These are phyloP conservation scores for Aspergillus tamarii DNA, from an alignment of 2,329 filamentous ascomycete species.

Conservation along the genomic window DNA sequence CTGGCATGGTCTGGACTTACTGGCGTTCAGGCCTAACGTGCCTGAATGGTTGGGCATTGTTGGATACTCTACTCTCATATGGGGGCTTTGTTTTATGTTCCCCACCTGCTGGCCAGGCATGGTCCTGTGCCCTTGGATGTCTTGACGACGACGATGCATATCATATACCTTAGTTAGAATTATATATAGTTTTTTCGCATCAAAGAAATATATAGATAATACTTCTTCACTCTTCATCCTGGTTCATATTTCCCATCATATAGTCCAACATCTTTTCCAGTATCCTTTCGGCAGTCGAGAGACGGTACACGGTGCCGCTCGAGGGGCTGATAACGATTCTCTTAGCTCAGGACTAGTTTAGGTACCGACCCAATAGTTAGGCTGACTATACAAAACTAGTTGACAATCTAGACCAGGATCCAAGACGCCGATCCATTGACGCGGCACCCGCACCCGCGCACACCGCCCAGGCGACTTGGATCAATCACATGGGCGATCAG, in stretches of 20 bases:
- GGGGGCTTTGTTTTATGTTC: constrained; percentile 3
- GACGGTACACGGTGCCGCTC: not conserved
- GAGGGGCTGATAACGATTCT: not conserved
- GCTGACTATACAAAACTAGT: constrained; percentile 11
- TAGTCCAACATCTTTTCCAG: too few relatives aligned
- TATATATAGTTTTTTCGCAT: not conserved
- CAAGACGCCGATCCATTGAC: constrained; percentile 10
- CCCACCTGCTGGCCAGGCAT: constrained; percentile 14
- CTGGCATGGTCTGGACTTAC: constrained; percentile 15
- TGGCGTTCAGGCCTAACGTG: constrained; percentile 14
- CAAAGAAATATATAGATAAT: constrained; percentile 1
- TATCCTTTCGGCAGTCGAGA: too few relatives aligned
- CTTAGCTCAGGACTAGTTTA: constrained; percentile 1
- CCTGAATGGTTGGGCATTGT: constrained; percentile 20
- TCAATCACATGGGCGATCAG: constrained; percentile 14
- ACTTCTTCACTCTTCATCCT: not conserved
- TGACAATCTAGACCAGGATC: constrained; percentile 10
- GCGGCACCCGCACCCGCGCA: constrained; percentile 6
- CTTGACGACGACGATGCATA: constrained; percentile 10
- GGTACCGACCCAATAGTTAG: constrained; percentile 10
- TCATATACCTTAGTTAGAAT: constrained; percentile 10
- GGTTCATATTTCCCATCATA: not conserved
- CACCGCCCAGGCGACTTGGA: constrained; percentile 9
- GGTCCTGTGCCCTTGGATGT: not conserved
- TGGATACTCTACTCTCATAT: constrained; percentile 10